Base-by-base conservation (phyloP, 1,284 basidiomycete species). In the Amylostereum areolatum region DNA sequence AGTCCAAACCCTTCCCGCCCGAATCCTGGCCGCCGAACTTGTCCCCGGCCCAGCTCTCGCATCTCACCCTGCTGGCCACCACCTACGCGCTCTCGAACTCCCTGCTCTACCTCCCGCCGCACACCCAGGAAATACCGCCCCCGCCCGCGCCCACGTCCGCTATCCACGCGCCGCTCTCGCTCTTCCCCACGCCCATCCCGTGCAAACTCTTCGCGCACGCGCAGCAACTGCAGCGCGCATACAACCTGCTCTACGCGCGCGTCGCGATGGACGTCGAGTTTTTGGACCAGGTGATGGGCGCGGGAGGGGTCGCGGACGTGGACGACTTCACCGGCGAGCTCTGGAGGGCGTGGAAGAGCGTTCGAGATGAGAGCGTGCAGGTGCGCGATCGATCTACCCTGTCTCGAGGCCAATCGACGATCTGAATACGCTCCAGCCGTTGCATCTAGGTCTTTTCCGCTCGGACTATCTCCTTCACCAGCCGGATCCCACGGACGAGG, bases 391-490 rank as follows among this genome's bases (percentile, higher is more conserved):
- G 18, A 18, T 18, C 18, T 18, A 18, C 18, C 18, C 18, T 18
- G 18, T 18, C 18, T 18, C 18, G 18, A 18, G 18, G 18, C 18
- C 18, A 18, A 18, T 18, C 18, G 18, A 18, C 18, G 18, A 18
- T 18, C 18, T 18, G 18, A 18, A 18, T 18, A 18, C 18, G 18
- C 18, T 18, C 6, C 62, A 97, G 89, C 78, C 83, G 2, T 69
- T 92, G 25, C 89, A 96, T 54, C 77, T 99, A 8, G 94, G 95
- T 9, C 71, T 99, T n/a, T 97, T 97, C 67, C 78, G 97, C 45
- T 96, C 92, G 11, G 96, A 99, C 69, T 99, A 98, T 67, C 75
- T 99, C 37, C 69, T 98, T n/a, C 92, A 99, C 61, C 66, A 73
- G 33, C 66, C 74, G 2, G 58, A 59, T 1, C 49, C 59, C 4